phyloP scores from a whole-genome alignment of 192 early-diverging fungal genomes.

The Diversispora eburnea region DNA sequence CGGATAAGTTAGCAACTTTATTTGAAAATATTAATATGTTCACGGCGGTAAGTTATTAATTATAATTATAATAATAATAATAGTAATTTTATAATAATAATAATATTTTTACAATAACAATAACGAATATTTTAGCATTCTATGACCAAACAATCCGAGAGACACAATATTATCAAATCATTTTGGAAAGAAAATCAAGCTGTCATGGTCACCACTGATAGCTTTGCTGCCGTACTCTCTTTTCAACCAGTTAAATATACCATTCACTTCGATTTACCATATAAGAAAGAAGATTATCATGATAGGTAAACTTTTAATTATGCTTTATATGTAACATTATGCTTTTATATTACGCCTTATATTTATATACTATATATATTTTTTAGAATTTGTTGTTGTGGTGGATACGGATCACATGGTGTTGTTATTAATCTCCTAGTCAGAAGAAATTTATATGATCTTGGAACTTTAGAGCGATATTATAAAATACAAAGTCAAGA shows the following conservation, averaged over 20 bases:
- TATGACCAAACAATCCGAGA: conserved; percentile 1
- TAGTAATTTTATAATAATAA: background rate
- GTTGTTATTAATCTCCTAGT: conserved; percentile 8
- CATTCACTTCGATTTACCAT: conserved; percentile 26
- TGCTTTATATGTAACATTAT: background rate
- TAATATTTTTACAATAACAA: background rate
- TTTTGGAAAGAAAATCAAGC: background rate
- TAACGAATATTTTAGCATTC: conserved; percentile 1
- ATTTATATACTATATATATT: background rate
- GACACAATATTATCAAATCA: conserved; percentile 16
- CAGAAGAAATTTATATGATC: conserved; percentile 4
- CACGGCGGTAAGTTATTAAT: background rate
- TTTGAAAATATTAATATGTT: background rate
- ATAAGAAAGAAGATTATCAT: conserved; percentile 21
- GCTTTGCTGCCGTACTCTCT: background rate
- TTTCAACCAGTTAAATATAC: conserved; percentile 15
- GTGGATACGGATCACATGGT: conserved; percentile 9
- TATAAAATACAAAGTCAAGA: conserved; percentile 16
- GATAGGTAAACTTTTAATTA: conserved; percentile 10
- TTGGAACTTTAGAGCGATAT: conserved; percentile 18
- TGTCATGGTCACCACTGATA: background rate
- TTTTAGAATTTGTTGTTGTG: conserved; percentile 15
- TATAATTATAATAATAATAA: background rate
- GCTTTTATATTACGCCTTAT: background rate
- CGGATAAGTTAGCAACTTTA: conserved; percentile 7